phyloP scores from a whole-genome alignment of 371 early-diverging fungal species.

The Smittium culicis region DNA sequence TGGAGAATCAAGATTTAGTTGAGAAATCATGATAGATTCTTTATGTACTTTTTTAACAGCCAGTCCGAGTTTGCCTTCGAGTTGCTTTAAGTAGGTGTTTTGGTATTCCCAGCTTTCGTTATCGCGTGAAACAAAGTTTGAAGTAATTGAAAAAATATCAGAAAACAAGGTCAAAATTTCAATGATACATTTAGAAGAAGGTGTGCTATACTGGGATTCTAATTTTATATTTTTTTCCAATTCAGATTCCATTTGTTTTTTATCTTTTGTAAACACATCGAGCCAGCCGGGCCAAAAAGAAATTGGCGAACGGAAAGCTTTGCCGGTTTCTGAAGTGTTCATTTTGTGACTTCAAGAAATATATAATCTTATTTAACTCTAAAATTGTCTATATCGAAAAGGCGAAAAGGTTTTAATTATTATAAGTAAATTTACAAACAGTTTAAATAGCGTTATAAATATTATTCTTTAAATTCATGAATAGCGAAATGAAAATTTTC shows the following conservation, averaged over 20 bases:
- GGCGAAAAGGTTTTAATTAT: neutral
- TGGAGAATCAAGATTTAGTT: neutral
- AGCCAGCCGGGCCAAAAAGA: neutral
- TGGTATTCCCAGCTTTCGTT: neutral
- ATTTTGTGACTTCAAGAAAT: constrained; percentile 1
- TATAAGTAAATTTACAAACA: neutral
- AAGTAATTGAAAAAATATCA: neutral
- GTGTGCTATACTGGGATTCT: neutral
- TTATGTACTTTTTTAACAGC: neutral
- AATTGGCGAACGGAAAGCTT: neutral
- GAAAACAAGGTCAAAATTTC: neutral
- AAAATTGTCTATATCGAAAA: too few relatives aligned
- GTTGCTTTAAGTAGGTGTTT: neutral
- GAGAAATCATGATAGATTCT: neutral
- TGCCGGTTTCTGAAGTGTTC: neutral
- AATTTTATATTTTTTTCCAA: neutral
- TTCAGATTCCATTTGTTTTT: neutral
- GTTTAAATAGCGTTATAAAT: neutral
- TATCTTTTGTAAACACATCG: neutral
- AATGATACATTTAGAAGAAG: neutral
- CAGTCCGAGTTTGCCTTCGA: neutral
- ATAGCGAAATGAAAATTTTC: neutral
- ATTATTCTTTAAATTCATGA: neutral
- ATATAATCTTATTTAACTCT: too few relatives aligned
- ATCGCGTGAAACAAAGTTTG: neutral